Evolutionary conservation across 441 rosid species (phyloP).

Genomic region (Adansonia grandidieri): DNA sequence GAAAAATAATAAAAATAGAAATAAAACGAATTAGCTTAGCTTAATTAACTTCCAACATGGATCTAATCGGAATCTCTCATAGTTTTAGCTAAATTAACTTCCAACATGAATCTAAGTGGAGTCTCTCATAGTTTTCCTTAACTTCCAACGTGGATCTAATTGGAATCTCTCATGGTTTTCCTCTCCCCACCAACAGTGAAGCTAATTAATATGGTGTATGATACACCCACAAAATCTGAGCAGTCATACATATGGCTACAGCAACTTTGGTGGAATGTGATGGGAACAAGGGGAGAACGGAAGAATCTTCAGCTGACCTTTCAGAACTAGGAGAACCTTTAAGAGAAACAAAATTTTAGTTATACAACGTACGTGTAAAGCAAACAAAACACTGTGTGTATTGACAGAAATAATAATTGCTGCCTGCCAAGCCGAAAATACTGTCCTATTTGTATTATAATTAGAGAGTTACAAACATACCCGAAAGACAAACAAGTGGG

Average conservation of each 20-base stretch:
- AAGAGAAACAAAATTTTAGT: not conserved
- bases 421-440: too few species aligned
- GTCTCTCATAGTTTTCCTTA: too few species aligned
- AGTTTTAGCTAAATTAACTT: too few species aligned
- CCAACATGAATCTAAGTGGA: too few species aligned
- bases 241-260: slow-evolving; percentile 12
- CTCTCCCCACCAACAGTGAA: not conserved
- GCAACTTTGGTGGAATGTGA: slow-evolving; percentile 21
- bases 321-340: slow-evolving; percentile 46
- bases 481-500: slow-evolving; percentile 56
- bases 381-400: not conserved
- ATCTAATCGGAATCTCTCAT: too few species aligned
- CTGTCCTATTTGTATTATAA: too few species aligned
- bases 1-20: not conserved
- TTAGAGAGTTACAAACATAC: not conserved
- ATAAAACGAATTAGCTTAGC: not conserved
- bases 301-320: slow-evolving; percentile 44
- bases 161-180: not conserved
- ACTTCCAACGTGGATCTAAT: not conserved
- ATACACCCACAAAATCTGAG: slow-evolving; percentile 7
- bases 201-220: not conserved
- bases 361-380: not conserved
- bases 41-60: not conserved
- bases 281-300: slow-evolving; percentile 20
- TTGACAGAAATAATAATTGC: too few species aligned